Evolutionary conservation across 441 rosid species (phyloP), one percentile per base, ranked within the genome.

Genomic region (Dalechampia spathulata): DNA sequence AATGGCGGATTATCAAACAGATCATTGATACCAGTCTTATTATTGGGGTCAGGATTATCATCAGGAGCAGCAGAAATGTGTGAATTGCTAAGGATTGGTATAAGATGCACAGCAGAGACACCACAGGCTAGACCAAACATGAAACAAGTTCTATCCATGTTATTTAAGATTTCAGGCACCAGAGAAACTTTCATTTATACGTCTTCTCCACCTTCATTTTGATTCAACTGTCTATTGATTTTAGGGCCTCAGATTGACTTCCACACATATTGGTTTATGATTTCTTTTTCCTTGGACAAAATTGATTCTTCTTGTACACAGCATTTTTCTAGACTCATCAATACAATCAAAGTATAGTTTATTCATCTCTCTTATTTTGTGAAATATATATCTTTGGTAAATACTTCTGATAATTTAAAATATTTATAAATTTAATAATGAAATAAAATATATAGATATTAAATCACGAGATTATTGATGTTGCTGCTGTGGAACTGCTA

Each of bases 41-140:
- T 87, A 37, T 60, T 78, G 13, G 96, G 88, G 25, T 80, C 82
- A 0, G 89, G 87, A 10, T 68, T 79, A 23, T 81, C 71, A 0
- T 73, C 80, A 22, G 96, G 90, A 12, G 87, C 87, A 0, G 74
- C 71, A 57, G 85, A 81, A 69, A 68, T 91, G 84, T 64, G 69
- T 10, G 89, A 85, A 58, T 66, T 91, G 17, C 69, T 91, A 38
- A 65, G 63, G 63, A 65, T 87, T 15, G 95, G 87, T n/a, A 70
- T 86, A 17, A 73, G 69, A 65, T 87, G 98, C 71, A 79, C 86
- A 0, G 83, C 86, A 0, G 98, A 87, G 52, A 51, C 80, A 13
- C 98, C 98, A 21, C 87, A 70, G 23, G 78, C 79, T 37, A 78
- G 98, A 61, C 98, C 98, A 23, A 91, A 75, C 78, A 87, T 87